These are phyloP conservation scores for Tetrahymena elliotti DNA, from an alignment of 73 alveolate genomes.

Conservation along the genomic window DNA sequence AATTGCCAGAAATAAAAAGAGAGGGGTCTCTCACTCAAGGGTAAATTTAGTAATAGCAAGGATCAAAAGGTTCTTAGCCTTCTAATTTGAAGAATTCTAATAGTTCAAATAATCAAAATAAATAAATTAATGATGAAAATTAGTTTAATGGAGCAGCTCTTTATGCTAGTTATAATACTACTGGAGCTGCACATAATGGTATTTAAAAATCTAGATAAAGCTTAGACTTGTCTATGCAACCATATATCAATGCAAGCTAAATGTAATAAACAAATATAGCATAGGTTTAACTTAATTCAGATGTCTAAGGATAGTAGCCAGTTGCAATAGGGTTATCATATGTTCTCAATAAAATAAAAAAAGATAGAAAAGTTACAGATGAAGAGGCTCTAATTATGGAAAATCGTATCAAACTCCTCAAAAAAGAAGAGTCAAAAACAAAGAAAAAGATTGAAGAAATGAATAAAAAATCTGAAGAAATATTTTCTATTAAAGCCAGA, in stretches of 20 bases:
- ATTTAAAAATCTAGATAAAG: background rate
- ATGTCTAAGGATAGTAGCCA: background rate
- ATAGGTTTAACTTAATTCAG: background rate
- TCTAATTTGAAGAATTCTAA: background rate
- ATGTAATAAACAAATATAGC: background rate
- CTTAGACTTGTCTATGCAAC: background rate
- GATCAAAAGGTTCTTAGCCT: background rate
- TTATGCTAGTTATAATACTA: background rate
- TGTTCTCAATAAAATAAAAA: background rate
- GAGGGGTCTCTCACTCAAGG: background rate
- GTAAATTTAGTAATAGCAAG: background rate
- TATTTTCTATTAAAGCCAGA: background rate
- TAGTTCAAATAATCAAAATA: background rate
- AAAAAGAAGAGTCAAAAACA: background rate
- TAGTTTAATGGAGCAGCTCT: background rate
- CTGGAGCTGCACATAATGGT: background rate
- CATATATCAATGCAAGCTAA: background rate
- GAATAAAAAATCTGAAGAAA: background rate
- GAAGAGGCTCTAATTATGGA: background rate
- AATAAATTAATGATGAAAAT: background rate
- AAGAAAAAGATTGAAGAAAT: background rate
- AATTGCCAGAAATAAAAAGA: background rate
- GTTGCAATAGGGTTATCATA: background rate
- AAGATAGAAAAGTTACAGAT: background rate
- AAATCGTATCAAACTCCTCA: background rate